phyloP scores from a whole-genome alignment of 2,329 filamentous ascomycete species.

The Aspergillus eucalypticola region DNA sequence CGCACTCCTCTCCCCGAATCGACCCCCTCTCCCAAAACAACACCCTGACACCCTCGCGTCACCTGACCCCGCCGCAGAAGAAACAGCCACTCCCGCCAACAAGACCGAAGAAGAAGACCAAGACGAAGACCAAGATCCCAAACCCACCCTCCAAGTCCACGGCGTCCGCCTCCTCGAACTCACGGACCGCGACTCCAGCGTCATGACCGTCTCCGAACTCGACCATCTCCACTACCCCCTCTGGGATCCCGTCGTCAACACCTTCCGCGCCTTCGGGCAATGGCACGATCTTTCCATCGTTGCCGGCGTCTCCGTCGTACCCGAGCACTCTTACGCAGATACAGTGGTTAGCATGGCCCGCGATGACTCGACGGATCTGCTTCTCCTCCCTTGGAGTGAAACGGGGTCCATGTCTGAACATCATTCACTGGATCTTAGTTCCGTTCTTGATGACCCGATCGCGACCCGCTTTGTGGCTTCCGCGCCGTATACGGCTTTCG shows the following conservation, averaged over 20 bases:
- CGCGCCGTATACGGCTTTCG: slow-evolving; percentile 69
- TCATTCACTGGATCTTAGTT: slow-evolving; percentile 27
- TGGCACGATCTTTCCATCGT: slow-evolving; percentile 81
- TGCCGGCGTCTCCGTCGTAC: slow-evolving; percentile 77
- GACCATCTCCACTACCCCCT: slow-evolving; percentile 63
- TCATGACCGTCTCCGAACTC: slow-evolving; percentile 87
- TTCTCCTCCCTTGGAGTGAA: slow-evolving; percentile 89
- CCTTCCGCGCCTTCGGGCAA: slow-evolving; percentile 84
- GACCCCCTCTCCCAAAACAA: slow-evolving; percentile 33
- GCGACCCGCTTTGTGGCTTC: slow-evolving; percentile 59
- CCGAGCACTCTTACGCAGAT: slow-evolving; percentile 75
- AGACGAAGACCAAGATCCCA: background rate
- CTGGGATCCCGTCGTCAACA: slow-evolving; percentile 83
- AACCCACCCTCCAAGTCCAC: slow-evolving; percentile 66
- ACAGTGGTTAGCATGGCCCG: slow-evolving; percentile 70
- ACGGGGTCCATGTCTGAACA: slow-evolving; percentile 73
- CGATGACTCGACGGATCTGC: slow-evolving; percentile 69
- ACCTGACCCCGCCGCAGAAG: slow-evolving; percentile 26
- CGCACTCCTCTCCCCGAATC: slow-evolving; percentile 68
- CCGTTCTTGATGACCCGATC: slow-evolving; percentile 49
- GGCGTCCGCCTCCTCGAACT: slow-evolving; percentile 84
- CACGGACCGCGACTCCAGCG: slow-evolving; percentile 88
- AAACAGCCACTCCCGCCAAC: slow-evolving; percentile 18
- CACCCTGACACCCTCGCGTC: slow-evolving; percentile 32
- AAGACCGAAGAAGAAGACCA: slow-evolving; percentile 20